Percentiles rank a stretch among this genome's conserved stretches.
Conservation (phyloP, 495 filamentous ascomycete genomes). For the Trichocladium antarcticum region DNA sequence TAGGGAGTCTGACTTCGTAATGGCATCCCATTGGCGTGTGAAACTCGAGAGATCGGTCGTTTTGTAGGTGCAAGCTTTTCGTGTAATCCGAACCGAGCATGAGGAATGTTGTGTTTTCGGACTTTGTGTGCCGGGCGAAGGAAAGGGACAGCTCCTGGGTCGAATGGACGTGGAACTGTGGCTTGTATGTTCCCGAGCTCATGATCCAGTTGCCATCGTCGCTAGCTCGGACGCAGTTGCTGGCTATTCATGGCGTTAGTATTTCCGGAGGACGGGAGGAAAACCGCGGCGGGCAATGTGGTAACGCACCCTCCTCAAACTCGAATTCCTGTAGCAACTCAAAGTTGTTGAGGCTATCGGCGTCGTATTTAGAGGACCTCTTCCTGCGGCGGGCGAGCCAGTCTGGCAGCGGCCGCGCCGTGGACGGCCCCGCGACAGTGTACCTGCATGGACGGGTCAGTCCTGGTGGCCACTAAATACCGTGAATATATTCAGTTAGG, state of each 20-base stretch:
- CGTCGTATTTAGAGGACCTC: conserved; percentile 84
- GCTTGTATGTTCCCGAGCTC: conserved; percentile 90
- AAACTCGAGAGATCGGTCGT: conserved; percentile 83
- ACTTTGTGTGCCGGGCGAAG: conserved; percentile 82
- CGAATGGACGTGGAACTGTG: conserved; percentile 92
- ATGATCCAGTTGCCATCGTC: conserved; percentile 98
- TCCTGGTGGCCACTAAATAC: not conserved
- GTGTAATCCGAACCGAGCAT: conserved; percentile 90
- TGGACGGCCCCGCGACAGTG: conserved; percentile 86
- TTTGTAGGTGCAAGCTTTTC: conserved; percentile 88
- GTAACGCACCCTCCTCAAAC: conserved; percentile 60
- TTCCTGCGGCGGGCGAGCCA: conserved; percentile 88
- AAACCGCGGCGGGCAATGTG: not conserved
- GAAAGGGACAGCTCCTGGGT: conserved; percentile 86
- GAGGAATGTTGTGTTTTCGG: conserved; percentile 87
- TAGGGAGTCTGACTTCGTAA: conserved; percentile 73
- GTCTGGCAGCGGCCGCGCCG: conserved; percentile 83
- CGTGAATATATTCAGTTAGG: not conserved
- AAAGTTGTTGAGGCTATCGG: conserved; percentile 84
- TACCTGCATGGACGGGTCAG: conserved; percentile 28
- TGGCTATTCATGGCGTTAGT: conserved; percentile 41
- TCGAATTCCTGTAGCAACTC: conserved; percentile 97
- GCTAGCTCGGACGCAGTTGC: conserved; percentile 76
- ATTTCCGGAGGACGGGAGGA: not conserved
- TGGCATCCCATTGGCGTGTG: conserved; percentile 86